Evolutionary conservation across 2,329 filamentous ascomycete genomes (phyloP), one percentile per base, ranked within the genome.

Genomic region (Venturiaceae sp.): DNA sequence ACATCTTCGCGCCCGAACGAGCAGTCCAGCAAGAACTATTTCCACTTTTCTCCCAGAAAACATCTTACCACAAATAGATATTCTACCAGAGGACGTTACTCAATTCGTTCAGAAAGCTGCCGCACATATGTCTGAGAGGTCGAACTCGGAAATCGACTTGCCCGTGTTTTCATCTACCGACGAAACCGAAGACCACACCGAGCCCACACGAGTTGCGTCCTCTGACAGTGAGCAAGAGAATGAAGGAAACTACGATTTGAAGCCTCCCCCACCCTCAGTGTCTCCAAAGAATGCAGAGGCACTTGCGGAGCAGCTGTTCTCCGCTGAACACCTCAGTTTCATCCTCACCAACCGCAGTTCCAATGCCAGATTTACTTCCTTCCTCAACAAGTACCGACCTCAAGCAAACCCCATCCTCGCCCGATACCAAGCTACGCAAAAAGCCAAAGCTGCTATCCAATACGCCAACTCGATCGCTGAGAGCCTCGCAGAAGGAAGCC

Each of bases 391-490:
- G 53, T 75, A 75, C 60, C 67, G 67, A 47, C 70, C 73, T 7
- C 63, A 70, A 23, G 64, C 69, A 23, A 63, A 68, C 11, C 66
- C 69, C 0, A 61, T 67, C 1, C 66, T 77, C 26, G 64, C 69
- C 5, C 67, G 68, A 19, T 75, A 75, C 63, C 62, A 72, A 1
- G 70, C 74, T 52, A 67, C 68, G 13, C 69, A 71, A 57, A 77
- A 77, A 61, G 74, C 72, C 0, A 67, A 72, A 41, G 67, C 69
- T 6, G 75, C 75, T 0, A 62, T 77, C 9, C 71, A 75, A 54
- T 77, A 75, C 63, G 74, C 74, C 28, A 76, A 76, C 62, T 69
- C 74, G 1, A 60, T 77, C 52, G 73, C 73, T 7, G 53, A 56
- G 33, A 28, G n/a, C 28, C 19, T 56, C 21, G 36, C 33, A 16